Evolutionary conservation across 2,329 filamentous ascomycete genomes (phyloP), one percentile per base, ranked within the genome.

Genomic region (Botrytis paeoniae): DNA sequence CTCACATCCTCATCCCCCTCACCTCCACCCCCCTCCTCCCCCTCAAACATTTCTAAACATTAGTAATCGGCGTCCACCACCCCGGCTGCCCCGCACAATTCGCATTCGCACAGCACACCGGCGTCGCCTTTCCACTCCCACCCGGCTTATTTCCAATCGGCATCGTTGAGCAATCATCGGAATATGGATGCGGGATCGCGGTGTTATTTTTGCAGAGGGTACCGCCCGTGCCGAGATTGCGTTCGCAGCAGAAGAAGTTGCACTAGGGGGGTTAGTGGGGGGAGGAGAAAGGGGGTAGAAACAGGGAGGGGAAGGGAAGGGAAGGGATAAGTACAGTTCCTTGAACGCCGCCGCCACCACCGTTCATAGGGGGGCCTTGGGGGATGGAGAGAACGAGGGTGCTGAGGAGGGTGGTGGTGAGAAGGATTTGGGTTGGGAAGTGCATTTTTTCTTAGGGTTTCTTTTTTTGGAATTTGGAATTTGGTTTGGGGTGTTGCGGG

Each of bases 191-290:
- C 4, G 63, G 43, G 10, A 35, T 48, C 7, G 29, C 43, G 1
- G 43, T 66, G 10, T 51, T 66, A 25, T 54, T 66, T 16, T 32
- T 66, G 35, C 64, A 66, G 25, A 66, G 63, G 1, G 63, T 51
- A 5, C 43, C 63, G 8, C 63, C 63, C 6, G 63, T 66, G 25
- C 43, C 63, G 4, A 45, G 43, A 10, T 66, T 66, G 25, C 32
- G 45, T 9, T 66, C 63, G 22, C 43, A 66, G 43, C 63, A 66
- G 43, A 66, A 66, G 32, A 48, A 48, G 25, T 66, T 66, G 32
- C 63, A 66, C 63, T 66, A 6, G 12, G 18, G 12, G 9, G 8
- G 32, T n/a, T 37, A 48, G 63, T 18, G 14, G 25, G 3, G 25
- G 9, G 22, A 5, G 3, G 1, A 3, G 4, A 9, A 3, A 2